phyloP scores from a whole-genome alignment of 1,284 basidiomycete genomes.

The Phellinidium pouzarii region DNA sequence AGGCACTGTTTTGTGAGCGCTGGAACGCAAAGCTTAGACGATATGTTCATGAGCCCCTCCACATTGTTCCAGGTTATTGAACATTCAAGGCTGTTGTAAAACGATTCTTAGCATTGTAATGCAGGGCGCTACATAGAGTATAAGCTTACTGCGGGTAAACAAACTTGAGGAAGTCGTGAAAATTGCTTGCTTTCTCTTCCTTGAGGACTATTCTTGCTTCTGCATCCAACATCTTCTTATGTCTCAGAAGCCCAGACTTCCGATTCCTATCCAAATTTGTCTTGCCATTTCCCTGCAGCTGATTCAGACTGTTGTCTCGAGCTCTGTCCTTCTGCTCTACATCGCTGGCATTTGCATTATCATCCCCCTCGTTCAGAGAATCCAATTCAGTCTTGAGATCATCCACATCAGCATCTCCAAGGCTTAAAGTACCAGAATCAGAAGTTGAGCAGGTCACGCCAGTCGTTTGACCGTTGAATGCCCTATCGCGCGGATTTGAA shows the following conservation, averaged over 20 bases:
- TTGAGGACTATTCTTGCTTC: conserved; percentile 77
- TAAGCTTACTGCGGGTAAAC: conserved; percentile 75
- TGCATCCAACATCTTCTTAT: conserved; percentile 34
- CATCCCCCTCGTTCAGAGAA: conserved; percentile 3
- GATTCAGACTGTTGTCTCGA: conserved; percentile 8
- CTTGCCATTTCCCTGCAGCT: conserved; percentile 7
- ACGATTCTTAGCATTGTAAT: background rate
- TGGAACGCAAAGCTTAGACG: conserved; percentile 79
- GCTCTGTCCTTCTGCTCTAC: conserved; percentile 2
- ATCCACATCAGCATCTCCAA: conserved; percentile 38
- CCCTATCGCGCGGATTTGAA: conserved; percentile 42
- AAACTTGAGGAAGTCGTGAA: conserved; percentile 82
- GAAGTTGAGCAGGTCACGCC: conserved; percentile 54
- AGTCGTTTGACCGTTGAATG: conserved; percentile 33
- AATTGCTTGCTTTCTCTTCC: conserved; percentile 77
- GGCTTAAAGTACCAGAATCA: conserved; percentile 44
- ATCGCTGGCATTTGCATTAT: conserved; percentile 9
- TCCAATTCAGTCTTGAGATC: conserved; percentile 13
- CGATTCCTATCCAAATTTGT: background rate
- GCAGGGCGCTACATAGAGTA: background rate
- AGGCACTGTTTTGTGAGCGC: conserved; percentile 75
- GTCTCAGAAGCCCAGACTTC: conserved; percentile 6
- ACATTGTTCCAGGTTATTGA: conserved; percentile 93
- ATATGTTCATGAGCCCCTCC: conserved; percentile 80
- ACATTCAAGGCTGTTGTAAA: conserved; percentile 61